A percentile compares a stretch with the other conserved stretches of the same genome.
These are phyloP conservation scores for Macrophomina tecta DNA, from an alignment of 2,329 filamentous ascomycete species.

Conservation along the genomic window DNA sequence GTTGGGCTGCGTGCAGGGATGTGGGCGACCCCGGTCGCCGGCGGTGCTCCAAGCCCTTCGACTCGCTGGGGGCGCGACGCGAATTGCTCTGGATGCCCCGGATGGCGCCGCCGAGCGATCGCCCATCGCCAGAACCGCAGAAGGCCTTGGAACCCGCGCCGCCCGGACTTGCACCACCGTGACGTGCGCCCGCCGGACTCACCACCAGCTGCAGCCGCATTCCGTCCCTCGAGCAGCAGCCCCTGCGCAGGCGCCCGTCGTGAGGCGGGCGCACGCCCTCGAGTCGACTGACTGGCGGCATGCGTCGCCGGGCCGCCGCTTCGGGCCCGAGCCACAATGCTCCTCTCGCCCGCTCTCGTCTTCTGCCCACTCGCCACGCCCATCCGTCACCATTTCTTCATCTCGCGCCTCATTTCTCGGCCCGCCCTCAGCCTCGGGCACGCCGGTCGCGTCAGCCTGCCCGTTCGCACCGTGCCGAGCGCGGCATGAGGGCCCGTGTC, in stretches of 20 bases:
- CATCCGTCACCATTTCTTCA: conserved; percentile 20
- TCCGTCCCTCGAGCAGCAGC: background rate
- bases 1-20: conserved; percentile 23
- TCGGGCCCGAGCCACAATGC: background rate
- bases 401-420: conserved; percentile 19
- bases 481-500: background rate
- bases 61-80: conserved; percentile 9
- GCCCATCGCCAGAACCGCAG: background rate
- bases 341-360: background rate
- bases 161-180: conserved; percentile 5
- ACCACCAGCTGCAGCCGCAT: conserved; percentile 3
- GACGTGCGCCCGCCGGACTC: conserved; percentile 1
- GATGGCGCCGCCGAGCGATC: background rate
- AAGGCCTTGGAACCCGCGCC: background rate
- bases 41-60: background rate
- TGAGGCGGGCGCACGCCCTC: background rate
- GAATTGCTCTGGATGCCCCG: background rate
- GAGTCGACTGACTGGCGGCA: background rate
- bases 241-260: background rate
- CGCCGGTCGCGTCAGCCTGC: background rate
- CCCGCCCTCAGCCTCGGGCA: background rate
- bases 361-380: background rate
- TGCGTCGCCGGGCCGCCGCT: background rate
- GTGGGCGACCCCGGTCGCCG: background rate
- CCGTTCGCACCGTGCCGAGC: background rate